Percentiles rank a stretch among this genome's conserved stretches.
Evolutionary conservation across 2,329 filamentous ascomycete genomes (phyloP).

Genomic region (Colletotrichum tropicale): DNA sequence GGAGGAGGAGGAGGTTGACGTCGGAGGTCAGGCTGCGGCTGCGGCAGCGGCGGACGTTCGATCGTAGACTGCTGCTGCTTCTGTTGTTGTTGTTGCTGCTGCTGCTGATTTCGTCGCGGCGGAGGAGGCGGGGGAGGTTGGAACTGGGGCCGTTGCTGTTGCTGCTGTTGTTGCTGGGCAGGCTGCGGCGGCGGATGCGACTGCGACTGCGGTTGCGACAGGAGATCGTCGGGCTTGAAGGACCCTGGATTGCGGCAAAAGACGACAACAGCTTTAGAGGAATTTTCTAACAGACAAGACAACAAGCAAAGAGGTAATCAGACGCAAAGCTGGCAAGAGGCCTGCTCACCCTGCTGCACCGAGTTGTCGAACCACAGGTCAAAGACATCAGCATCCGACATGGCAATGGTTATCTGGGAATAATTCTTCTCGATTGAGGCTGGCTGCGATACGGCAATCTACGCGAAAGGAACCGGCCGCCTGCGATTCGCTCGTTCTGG

Average conservation of each 20-base stretch:
- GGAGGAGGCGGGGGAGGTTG: background rate
- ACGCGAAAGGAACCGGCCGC: background rate
- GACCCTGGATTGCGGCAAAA: background rate
- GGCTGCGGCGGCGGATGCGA: background rate
- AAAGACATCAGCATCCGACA: slow-evolving; percentile 4
- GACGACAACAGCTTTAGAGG: background rate
- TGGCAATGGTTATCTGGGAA: background rate
- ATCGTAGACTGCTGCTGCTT: background rate
- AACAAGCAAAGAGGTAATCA: background rate
- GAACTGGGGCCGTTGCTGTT: background rate
- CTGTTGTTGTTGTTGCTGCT: background rate
- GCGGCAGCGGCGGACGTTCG: background rate
- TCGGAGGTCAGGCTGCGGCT: background rate
- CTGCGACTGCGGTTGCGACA: background rate
- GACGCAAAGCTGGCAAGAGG: slow-evolving; percentile 5
- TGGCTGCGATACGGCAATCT: background rate
- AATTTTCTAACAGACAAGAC: background rate
- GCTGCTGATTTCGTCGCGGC: background rate
- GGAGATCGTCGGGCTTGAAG: background rate
- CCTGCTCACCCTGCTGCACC: slow-evolving; percentile 5
- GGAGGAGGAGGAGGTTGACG: background rate
- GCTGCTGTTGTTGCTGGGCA: background rate
- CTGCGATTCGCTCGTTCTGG: background rate
- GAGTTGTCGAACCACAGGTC: slow-evolving; percentile 2
- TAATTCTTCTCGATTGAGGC: background rate